These are phyloP conservation scores for Magnolia sinica DNA, from an alignment of 164 flowering plant species.

Conservation along the genomic window DNA sequence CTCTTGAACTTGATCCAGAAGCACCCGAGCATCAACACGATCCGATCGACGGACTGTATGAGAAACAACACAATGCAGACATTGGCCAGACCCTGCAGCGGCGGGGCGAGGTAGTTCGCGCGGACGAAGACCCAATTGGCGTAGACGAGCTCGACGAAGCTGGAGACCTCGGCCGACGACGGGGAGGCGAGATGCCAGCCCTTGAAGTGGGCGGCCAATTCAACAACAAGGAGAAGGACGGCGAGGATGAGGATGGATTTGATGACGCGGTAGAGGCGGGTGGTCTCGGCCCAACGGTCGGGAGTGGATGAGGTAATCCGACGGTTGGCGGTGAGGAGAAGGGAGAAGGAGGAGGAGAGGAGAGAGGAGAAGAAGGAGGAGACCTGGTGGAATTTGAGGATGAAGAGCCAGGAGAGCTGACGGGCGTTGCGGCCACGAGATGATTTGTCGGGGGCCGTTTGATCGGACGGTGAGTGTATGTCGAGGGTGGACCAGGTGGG, in stretches of 20 bases:
- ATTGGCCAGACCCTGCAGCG: conserved; percentile 63
- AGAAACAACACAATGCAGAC: conserved; percentile 76
- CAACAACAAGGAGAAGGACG: conserved; percentile 47
- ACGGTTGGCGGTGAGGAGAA: conserved; percentile 61
- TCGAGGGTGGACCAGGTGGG: conserved; percentile 26
- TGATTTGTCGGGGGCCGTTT: conserved; percentile 36
- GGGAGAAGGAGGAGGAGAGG: conserved; percentile 26
- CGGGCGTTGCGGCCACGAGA: conserved; percentile 50
- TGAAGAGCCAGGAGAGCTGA: conserved; percentile 60
- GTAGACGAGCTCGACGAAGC: conserved; percentile 46
- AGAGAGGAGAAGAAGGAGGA: conserved; percentile 37
- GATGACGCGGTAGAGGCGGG: conserved; percentile 55
- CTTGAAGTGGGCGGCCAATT: conserved; percentile 73
- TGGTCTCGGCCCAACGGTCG: conserved; percentile 18
- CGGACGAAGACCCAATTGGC: conserved; percentile 65
- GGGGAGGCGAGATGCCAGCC: conserved; percentile 95
- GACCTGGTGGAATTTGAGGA: conserved; percentile 55
- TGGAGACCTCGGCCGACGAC: conserved; percentile 32
- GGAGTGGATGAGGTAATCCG: conserved; percentile 35
- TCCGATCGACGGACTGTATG: conserved; percentile 88
- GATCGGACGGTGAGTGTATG: conserved; percentile 37
- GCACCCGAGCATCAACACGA: conserved; percentile 67
- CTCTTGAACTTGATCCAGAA: conserved; percentile 72
- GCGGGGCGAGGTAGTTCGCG: conserved; percentile 74
- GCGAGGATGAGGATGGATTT: conserved; percentile 46